phyloP scores from a whole-genome alignment of 2,329 filamentous ascomycete species.

The Parascedosporium putredinis region DNA sequence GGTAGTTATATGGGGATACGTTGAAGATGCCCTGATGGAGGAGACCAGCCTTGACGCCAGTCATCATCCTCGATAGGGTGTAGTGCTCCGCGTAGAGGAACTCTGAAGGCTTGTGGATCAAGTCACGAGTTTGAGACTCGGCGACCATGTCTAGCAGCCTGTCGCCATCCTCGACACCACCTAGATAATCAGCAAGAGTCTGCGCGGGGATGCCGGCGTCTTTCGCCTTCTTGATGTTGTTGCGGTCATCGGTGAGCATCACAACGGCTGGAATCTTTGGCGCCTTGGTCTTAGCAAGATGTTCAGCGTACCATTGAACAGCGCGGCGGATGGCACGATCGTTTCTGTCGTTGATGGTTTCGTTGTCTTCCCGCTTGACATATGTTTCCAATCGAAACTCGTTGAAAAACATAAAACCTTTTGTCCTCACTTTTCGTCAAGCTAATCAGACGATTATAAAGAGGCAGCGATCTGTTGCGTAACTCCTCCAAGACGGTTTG shows the following conservation, averaged over 20 bases:
- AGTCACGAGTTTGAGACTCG: slow-evolving; percentile 60
- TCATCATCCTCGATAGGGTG: slow-evolving; percentile 85
- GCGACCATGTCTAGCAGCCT: slow-evolving; percentile 88
- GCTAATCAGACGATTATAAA: slow-evolving; percentile 87
- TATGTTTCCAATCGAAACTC: slow-evolving; percentile 93
- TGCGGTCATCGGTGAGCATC: slow-evolving; percentile 88
- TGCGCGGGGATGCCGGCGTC: slow-evolving; percentile 61
- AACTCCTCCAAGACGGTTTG: slow-evolving; percentile 96
- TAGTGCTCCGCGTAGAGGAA: slow-evolving; percentile 85
- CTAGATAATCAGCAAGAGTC: slow-evolving; percentile 69
- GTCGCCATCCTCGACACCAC: slow-evolving; percentile 71
- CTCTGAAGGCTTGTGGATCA: slow-evolving; percentile 49
- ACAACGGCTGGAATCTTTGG: slow-evolving; percentile 64
- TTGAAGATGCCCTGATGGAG: slow-evolving; percentile 94
- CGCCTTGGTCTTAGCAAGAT: slow-evolving; percentile 57
- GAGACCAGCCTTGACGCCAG: slow-evolving; percentile 76
- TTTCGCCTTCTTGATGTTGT: slow-evolving; percentile 74
- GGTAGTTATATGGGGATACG: slow-evolving; percentile 94
- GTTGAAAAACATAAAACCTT: slow-evolving; percentile 98
- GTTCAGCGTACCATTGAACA: slow-evolving; percentile 81
- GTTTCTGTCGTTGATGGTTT: slow-evolving; percentile 93
- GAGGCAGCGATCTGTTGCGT: slow-evolving; percentile 80
- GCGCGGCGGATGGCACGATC: slow-evolving; percentile 82
- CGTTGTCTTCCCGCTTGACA: slow-evolving; percentile 60
- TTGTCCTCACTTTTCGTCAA: slow-evolving; percentile 94